phyloP scores from a whole-genome alignment of 75 land plant species.

The Pinus tabuliformis region DNA sequence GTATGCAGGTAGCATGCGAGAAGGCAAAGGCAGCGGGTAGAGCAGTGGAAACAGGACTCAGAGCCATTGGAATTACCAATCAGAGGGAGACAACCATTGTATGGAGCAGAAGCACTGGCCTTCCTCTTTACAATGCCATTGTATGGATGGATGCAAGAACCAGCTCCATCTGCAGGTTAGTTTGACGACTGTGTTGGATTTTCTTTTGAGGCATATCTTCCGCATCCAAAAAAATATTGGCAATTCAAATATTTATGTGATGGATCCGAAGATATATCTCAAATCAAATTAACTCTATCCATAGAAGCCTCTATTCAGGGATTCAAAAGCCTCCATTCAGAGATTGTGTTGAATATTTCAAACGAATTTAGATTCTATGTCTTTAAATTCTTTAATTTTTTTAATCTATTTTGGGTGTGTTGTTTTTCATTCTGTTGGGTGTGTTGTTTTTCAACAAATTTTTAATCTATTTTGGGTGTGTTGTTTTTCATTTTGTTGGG shows the following conservation, averaged over 20 bases:
- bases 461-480: background rate
- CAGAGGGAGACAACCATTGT: constrained; percentile 95
- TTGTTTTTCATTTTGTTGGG: too few relatives aligned
- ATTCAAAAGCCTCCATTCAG: too few relatives aligned
- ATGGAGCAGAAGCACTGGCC: constrained; percentile 96
- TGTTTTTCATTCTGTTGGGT: too few relatives aligned
- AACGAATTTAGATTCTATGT: background rate
- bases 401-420: background rate
- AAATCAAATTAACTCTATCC: too few relatives aligned
- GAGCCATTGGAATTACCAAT: constrained; percentile 93
- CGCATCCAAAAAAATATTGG: too few relatives aligned
- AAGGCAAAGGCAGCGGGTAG: constrained; percentile 69
- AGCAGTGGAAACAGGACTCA: constrained; percentile 58
- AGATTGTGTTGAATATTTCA: background rate
- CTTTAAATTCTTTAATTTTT: background rate
- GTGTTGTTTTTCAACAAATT: too few relatives aligned
- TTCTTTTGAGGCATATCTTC: too few relatives aligned
- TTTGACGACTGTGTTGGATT: background rate
- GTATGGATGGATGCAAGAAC: constrained; percentile 99
- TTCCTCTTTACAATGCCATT: constrained; percentile 91
- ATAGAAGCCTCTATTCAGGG: too few relatives aligned
- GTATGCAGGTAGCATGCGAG: constrained; percentile 70
- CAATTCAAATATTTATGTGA: too few relatives aligned
- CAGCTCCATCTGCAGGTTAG: constrained; percentile 80
- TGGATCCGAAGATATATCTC: too few relatives aligned